Base-by-base conservation (phyloP, 148 eudicot genomes). In the Pharnaceum exiguum region DNA sequence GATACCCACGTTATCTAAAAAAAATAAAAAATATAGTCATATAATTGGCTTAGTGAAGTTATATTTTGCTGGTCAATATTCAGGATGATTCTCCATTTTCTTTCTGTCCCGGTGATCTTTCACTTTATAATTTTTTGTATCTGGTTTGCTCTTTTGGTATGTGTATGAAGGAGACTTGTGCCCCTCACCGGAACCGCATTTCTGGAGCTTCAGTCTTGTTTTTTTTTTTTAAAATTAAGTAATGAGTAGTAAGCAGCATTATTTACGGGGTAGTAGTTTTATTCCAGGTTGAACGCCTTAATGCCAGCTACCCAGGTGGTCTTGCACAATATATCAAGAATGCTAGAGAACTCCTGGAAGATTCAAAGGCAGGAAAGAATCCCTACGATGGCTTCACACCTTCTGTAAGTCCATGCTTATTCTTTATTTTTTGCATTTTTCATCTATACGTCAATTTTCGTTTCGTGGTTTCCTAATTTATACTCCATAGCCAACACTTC, bases 331-430 rank as follows among this genome's bases (percentile, higher is more conserved):
- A 93, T 48, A 77, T 93, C 36, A 76, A 76, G 57, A 93, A 82
- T 68, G 98, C 96, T 27, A 83, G 76, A 66, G 76, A 79, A 63
- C 90, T 93, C 49, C 75, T 93, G 32, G 88, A 88, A 56, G 95
- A 88, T 78, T 93, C 98, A 49, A 88, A 88, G 64, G 83, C 83
- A 18, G 98, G 98, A 43, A 88, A 72, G 70, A 93, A 93, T 67
- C 96, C 98, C 12, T 93, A 70, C 71, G 96, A 88, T 73, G 98
- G 98, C 1, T 93, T 93, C 59, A 73, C 77, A 42, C 98, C 98
- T 58, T 93, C 96, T 65, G 98, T 93, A 85, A 79, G 96, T 75
- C 47, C 52, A 22, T 46, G 1, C 16, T 29, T 1, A 40, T 3
- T 30, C 7, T 62, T 61, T 31, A 44, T n/a, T 21, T 40, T 50